Conservation (phyloP, 73 alveolate species). For the Halteria grandinella region DNA sequence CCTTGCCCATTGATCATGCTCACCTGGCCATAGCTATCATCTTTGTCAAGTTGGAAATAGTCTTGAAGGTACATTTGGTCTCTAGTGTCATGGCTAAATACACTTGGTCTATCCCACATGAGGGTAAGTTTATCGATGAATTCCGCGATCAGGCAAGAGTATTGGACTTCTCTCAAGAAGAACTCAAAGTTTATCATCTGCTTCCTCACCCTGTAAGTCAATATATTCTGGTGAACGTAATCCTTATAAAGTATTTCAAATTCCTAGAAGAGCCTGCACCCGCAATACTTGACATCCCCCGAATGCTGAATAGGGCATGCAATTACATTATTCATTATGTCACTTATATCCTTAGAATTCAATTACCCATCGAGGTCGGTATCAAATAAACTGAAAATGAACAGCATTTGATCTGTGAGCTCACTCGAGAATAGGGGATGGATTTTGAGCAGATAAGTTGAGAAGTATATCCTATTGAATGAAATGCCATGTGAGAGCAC, state of each 20-base stretch:
- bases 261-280: constrained; percentile 24
- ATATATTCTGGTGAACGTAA: constrained; percentile 15
- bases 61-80: too few relatives aligned
- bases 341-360: constrained; percentile 29
- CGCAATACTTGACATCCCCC: constrained; percentile 1
- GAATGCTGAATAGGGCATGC: constrained; percentile 18
- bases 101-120: not conserved
- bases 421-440: constrained; percentile 10
- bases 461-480: constrained; percentile 27
- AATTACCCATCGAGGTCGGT: constrained; percentile 16
- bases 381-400: constrained; percentile 15
- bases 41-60: too few relatives aligned
- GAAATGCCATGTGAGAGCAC: constrained; percentile 15
- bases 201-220: constrained; percentile 34
- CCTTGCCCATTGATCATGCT: too few relatives aligned
- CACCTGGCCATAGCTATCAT: too few relatives aligned
- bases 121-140: constrained; percentile 15
- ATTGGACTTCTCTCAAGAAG: constrained; percentile 13
- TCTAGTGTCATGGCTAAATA: constrained; percentile 12
- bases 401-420: not conserved
- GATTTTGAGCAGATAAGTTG: constrained; percentile 2
- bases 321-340: constrained; percentile 17
- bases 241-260: constrained; percentile 4
- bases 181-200: too few relatives aligned
- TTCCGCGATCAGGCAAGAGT: constrained; percentile 23